Evolutionary conservation across 2,329 filamentous ascomycete genomes (phyloP).

Genomic region (Clonostachys chloroleuca): DNA sequence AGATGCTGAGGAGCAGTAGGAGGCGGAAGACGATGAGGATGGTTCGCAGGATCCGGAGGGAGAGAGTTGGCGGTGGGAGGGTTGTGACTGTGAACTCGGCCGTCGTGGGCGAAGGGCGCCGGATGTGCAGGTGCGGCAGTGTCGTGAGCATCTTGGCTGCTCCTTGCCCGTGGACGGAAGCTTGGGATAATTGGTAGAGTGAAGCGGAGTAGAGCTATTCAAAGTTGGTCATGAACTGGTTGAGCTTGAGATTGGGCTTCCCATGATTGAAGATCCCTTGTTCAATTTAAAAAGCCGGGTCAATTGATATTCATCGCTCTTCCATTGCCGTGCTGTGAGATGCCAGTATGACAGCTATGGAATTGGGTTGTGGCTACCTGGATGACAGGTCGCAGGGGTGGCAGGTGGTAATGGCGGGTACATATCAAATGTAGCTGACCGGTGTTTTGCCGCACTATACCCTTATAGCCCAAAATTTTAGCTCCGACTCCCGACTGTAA

Average conservation of each 20-base stretch:
- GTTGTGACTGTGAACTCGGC: slow-evolving; percentile 90
- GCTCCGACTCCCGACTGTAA: slow-evolving; percentile 44
- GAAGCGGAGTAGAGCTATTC: too few relatives aligned
- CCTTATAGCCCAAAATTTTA: neutral
- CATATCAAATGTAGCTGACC: neutral
- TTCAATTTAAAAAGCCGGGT: too few relatives aligned
- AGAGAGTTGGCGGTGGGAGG: slow-evolving; percentile 48
- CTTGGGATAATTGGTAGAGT: neutral
- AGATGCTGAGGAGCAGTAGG: slow-evolving; percentile 30
- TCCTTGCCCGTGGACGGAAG: neutral
- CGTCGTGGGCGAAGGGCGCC: slow-evolving; percentile 80
- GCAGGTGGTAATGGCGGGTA: too few relatives aligned
- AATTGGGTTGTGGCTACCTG: neutral
- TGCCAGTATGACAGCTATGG: neutral
- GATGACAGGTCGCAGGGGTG: neutral
- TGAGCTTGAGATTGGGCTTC: too few relatives aligned
- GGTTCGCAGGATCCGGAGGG: slow-evolving; percentile 38
- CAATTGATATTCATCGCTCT: too few relatives aligned
- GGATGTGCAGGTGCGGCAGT: slow-evolving; percentile 53
- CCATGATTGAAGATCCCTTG: too few relatives aligned
- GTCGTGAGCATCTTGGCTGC: slow-evolving; percentile 53
- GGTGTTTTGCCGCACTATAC: neutral
- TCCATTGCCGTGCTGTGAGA: too few relatives aligned
- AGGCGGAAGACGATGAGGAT: slow-evolving; percentile 38
- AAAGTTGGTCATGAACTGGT: too few relatives aligned